These are phyloP conservation scores for Xylaria hypoxylon DNA, from an alignment of 2,329 filamentous ascomycete genomes.

Conservation along the genomic window DNA sequence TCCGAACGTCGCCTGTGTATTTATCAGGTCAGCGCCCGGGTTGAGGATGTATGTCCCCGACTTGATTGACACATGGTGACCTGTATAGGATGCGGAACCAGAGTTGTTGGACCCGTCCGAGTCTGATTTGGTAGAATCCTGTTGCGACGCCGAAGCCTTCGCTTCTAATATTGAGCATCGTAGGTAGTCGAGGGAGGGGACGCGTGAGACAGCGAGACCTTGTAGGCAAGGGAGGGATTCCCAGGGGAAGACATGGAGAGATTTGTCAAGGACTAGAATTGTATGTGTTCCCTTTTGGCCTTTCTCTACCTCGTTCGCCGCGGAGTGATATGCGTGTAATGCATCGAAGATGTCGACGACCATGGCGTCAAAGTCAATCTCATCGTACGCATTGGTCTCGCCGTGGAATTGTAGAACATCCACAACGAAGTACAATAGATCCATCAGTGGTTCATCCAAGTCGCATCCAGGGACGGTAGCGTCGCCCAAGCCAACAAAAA, in stretches of 20 bases:
- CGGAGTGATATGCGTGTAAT: slow-evolving; percentile 78
- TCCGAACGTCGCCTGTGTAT: slow-evolving; percentile 82
- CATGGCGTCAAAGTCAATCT: slow-evolving; percentile 95
- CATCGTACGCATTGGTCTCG: slow-evolving; percentile 95
- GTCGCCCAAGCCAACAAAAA: slow-evolving; percentile 88
- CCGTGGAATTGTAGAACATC: slow-evolving; percentile 97
- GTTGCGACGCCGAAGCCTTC: slow-evolving; percentile 40
- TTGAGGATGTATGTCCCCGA: slow-evolving; percentile 87
- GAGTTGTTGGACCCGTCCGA: slow-evolving; percentile 35
- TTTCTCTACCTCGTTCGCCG: slow-evolving; percentile 53
- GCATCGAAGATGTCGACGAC: slow-evolving; percentile 89
- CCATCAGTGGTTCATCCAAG: slow-evolving; percentile 88
- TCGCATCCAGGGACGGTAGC: slow-evolving; percentile 75
- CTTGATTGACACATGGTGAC: slow-evolving; percentile 66
- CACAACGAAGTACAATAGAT: slow-evolving; percentile 94
- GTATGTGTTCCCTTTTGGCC: slow-evolving; percentile 71
- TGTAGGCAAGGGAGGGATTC: slow-evolving; percentile 91
- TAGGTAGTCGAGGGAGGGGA: slow-evolving; percentile 87
- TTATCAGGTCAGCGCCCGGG: slow-evolving; percentile 83
- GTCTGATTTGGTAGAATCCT: slow-evolving; percentile 35
- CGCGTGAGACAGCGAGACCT: slow-evolving; percentile 81
- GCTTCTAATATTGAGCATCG: slow-evolving; percentile 77
- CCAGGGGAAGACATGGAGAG: slow-evolving; percentile 93
- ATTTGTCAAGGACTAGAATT: slow-evolving; percentile 90
- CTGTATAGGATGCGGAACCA: slow-evolving; percentile 51